Percentiles rank a stretch among this genome's conserved stretches.
phyloP scores from a whole-genome alignment of 2,329 filamentous ascomycete genomes.

The Exserohilum turcica region DNA sequence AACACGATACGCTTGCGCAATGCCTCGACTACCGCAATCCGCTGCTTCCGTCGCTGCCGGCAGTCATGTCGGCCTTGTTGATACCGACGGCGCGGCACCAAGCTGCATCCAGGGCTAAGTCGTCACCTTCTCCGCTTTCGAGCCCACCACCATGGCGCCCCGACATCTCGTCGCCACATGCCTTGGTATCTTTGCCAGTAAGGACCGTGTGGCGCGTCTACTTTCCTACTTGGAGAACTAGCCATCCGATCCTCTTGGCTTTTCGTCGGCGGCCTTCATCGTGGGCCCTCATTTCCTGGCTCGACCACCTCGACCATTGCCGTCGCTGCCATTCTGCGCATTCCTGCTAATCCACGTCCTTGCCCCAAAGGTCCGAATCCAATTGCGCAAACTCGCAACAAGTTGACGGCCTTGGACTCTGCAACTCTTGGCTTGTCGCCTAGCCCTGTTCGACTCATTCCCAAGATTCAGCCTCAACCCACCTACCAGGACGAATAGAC shows the following conservation, averaged over 20 bases:
- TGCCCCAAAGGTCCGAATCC: neutral
- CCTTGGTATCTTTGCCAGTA: neutral
- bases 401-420: neutral
- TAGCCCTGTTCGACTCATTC: neutral
- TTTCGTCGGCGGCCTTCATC: slow-evolving; percentile 5
- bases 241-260: slow-evolving; percentile 11
- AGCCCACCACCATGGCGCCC: slow-evolving; percentile 6
- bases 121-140: slow-evolving; percentile 3
- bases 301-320: neutral
- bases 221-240: slow-evolving; percentile 8
- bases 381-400: neutral
- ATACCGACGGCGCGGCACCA: slow-evolving; percentile 7
- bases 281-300: neutral
- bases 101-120: slow-evolving; percentile 5
- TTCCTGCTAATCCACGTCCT: neutral
- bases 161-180: neutral
- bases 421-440: neutral
- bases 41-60: slow-evolving; percentile 13
- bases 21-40: neutral
- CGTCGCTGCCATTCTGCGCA: neutral
- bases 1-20: slow-evolving; percentile 4
- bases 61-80: neutral
- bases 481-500: neutral
- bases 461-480: neutral
- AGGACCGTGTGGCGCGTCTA: slow-evolving; percentile 6